Percentiles rank a stretch among this genome's conserved stretches.
Conservation (phyloP, 1,284 basidiomycete species). For the Cryptococcus depauperatus region DNA sequence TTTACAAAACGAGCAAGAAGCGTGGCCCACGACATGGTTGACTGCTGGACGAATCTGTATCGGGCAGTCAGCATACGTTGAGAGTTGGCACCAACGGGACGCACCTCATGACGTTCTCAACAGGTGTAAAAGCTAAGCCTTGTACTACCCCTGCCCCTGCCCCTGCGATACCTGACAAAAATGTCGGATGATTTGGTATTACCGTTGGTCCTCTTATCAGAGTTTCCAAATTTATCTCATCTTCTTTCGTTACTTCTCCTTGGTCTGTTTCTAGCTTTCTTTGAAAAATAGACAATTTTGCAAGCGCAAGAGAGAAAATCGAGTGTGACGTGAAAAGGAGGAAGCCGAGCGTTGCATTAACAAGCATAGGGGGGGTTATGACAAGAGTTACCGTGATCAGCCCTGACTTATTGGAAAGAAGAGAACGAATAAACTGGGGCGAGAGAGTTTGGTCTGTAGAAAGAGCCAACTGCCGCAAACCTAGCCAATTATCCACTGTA, state of each 20-base stretch:
- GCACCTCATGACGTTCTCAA: conserved; percentile 43
- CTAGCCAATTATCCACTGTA: conserved; percentile 43
- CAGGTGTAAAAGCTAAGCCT: conserved; percentile 41
- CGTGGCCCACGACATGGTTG: conserved; percentile 21
- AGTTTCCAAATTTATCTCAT: conserved; percentile 35
- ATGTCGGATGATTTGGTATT: conserved; percentile 39
- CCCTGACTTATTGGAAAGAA: conserved; percentile 27
- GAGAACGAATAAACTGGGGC: conserved; percentile 34
- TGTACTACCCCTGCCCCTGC: conserved; percentile 41
- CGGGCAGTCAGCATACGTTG: not conserved
- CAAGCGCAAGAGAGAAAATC: conserved; percentile 36
- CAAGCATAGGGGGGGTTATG: conserved; percentile 38
- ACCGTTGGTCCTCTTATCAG: conserved; percentile 33
- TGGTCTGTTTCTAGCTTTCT: conserved; percentile 2
- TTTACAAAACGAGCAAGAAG: conserved; percentile 16
- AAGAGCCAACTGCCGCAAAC: conserved; percentile 38
- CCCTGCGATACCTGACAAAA: conserved; percentile 39
- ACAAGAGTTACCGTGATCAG: conserved; percentile 25
- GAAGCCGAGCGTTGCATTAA: conserved; percentile 43
- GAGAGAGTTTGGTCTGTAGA: conserved; percentile 41
- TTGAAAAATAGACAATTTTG: conserved; percentile 37
- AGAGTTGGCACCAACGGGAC: too few species aligned
- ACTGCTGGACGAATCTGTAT: conserved; percentile 26
- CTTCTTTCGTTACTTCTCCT: conserved; percentile 17
- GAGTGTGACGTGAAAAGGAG: conserved; percentile 44